A percentile compares a stretch with the other conserved stretches of the same genome.
Conservation (phyloP, 352 stramenopile species). For the Phytopythium sindhum region DNA sequence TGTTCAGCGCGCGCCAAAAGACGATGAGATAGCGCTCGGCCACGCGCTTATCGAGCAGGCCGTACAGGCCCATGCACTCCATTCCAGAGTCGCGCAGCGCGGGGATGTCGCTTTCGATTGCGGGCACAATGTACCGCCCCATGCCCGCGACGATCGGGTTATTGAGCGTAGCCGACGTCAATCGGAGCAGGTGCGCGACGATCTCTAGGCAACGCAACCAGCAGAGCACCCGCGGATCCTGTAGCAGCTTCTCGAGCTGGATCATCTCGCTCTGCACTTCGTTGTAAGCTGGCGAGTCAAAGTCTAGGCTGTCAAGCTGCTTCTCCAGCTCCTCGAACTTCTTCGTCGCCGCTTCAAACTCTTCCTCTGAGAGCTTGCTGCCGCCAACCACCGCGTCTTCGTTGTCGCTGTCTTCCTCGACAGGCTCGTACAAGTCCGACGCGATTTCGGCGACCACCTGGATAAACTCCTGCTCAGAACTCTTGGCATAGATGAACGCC, state of each 20-base stretch:
- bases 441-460: slow-evolving; percentile 75
- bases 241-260: slow-evolving; percentile 56
- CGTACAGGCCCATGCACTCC: slow-evolving; percentile 71
- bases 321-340: slow-evolving; percentile 70
- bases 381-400: slow-evolving; percentile 15
- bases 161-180: slow-evolving; percentile 62
- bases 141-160: slow-evolving; percentile 67
- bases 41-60: slow-evolving; percentile 63
- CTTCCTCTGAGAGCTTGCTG: slow-evolving; percentile 43
- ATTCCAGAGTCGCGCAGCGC: slow-evolving; percentile 68
- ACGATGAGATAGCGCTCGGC: slow-evolving; percentile 68
- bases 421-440: slow-evolving; percentile 70
- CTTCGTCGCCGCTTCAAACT: slow-evolving; percentile 42
- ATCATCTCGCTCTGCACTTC: slow-evolving; percentile 63
- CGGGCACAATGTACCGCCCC: slow-evolving; percentile 68
- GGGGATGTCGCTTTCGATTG: slow-evolving; percentile 73
- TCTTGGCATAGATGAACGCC: slow-evolving; percentile 67
- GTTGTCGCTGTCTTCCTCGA: slow-evolving; percentile 26
- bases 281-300: slow-evolving; percentile 59
- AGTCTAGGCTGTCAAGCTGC: slow-evolving; percentile 46
- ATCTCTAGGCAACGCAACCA: slow-evolving; percentile 77
- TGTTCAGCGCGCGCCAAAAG: slow-evolving; percentile 78
- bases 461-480: slow-evolving; percentile 73
- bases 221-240: slow-evolving; percentile 65
- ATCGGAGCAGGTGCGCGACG: slow-evolving; percentile 64